Base-by-base conservation (phyloP, 768 basidiomycete species). In the Cyathus striatus region DNA sequence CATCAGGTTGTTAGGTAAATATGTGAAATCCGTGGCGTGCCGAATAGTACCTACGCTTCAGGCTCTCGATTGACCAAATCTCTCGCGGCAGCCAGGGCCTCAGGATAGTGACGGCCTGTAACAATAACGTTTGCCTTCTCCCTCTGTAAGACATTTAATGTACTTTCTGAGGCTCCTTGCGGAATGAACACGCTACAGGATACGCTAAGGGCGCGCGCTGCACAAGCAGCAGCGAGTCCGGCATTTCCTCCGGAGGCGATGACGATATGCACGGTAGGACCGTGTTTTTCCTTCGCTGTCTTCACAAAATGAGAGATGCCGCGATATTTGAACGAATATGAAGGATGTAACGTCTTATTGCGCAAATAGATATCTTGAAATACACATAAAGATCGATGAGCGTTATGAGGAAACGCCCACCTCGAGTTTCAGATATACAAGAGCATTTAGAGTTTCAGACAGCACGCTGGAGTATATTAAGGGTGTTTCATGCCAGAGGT, bases 221-320 rank as follows among this genome's bases (percentile, higher is more conserved):
- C 81, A 47, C 76, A 73, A 13, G 86, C 86, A 0, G 76, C 75
- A 10, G 85, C 87, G 12, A 87, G 64, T 1, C 80, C 86, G n/a
- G 84, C 88, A 54, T 90, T 89, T n/a, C 87, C 87, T 4, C 82
- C 76, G 0, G 87, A 90, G 0, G 87, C 85, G 40, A 81, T 77
- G 33, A 88, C 65, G 33, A 81, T 64, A 57, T 86, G 87, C 4
- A 80, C 66, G 22, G 58, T 54, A 10, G 70, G 56, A 0, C 87
- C 86, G 41, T 75, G 67, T 16, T 56, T 61, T 44, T 70, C 64
- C 41, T 70, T 69, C 16, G 73, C 75, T 23, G 69, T 64, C 50
- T 77, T 72, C 2, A 77, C 67, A 49, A 84, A 82, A 45, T 72
- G 68, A 16, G 83, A 82, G 24, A 88, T 69, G 4, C 85, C 85